Evolutionary conservation across 169 alveolate species (phyloP), one percentile per base, ranked within the genome.

Genomic region (Cryptosporidium bovis): DNA sequence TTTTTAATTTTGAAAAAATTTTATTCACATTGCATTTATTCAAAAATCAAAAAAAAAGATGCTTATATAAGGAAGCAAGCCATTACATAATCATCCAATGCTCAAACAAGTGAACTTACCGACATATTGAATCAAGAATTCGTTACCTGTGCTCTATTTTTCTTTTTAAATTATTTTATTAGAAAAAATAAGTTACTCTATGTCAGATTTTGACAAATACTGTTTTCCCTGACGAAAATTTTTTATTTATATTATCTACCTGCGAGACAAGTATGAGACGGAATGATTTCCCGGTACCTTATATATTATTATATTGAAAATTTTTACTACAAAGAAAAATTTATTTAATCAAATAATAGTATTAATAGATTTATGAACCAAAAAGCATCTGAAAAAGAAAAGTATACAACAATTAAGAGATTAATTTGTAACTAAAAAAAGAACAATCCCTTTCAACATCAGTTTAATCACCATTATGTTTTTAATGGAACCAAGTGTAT

Each of bases 211-310:
- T 67, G 82, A 67, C 82, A 67, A 18, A 6, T 13, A 40, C 18
- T 12, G 44, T 46, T n/a, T 48, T 64, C 71, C 31, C 33, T 15
- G 31, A 15, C 33, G 62, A 36, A 51, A 50, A 27, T 1, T 44
- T 67, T 67, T 67, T 51, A 10, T 67, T 46, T 66, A 65, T 67
- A 50, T 67, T 67, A 67, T 67, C 82, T 67, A 58, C 50, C 82
- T 64, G 51, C 33, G 44, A 33, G 53, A 64, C 50, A 58, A 67
- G 18, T 1, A 67, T 62, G 82, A 67, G 82, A 67, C 82, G 82
- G 82, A 67, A 40, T 67, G 46, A n/a, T 31, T 67, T 67, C 36
- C 82, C 82, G 82, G 82, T 67, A 50, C 56, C 18, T 50, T 24
- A 33, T 67, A 29, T 67, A 20, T 13, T 24, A 24, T 24, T 24